These are phyloP conservation scores for Rosa persica DNA, from an alignment of 306 rosid genomes.

Conservation along the genomic window DNA sequence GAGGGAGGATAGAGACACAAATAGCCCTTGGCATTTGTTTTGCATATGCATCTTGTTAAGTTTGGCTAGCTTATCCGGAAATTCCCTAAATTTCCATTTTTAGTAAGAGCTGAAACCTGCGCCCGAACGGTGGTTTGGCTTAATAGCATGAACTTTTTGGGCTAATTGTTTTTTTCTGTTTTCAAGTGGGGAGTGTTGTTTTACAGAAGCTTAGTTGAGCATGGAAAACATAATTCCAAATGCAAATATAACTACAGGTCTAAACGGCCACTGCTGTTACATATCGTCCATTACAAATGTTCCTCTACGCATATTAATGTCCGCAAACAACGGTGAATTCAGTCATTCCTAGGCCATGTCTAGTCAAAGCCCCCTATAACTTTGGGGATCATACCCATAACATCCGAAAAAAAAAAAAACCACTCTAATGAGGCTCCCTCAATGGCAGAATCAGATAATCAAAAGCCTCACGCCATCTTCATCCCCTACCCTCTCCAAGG, in stretches of 20 bases:
- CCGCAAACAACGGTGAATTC: conserved; percentile 22
- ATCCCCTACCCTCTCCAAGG: conserved; percentile 64
- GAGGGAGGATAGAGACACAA: conserved; percentile 4
- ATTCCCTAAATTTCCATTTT: not conserved
- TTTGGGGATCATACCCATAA: not conserved
- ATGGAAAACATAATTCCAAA: too few species aligned
- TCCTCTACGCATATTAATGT: not conserved
- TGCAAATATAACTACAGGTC: too few species aligned
- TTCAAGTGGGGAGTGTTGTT: not conserved
- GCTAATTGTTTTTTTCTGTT: not conserved
- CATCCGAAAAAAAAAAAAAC: not conserved
- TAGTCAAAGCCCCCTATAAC: conserved; percentile 13
- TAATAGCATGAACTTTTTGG: too few species aligned
- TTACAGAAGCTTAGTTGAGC: not conserved
- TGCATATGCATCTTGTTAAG: not conserved
- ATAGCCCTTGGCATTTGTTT: not conserved
- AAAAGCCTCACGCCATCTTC: conserved; percentile 55
- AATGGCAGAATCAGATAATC: conserved; percentile 4
- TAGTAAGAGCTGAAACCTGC: not conserved
- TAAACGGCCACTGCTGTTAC: too few species aligned
- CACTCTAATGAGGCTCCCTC: not conserved
- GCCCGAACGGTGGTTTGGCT: not conserved
- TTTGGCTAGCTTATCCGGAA: not conserved
- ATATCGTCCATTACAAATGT: conserved; percentile 7
- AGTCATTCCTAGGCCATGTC: not conserved